These are phyloP conservation scores for Millerago galiae DNA, from an alignment of 805 yeast species.

Conservation along the genomic window DNA sequence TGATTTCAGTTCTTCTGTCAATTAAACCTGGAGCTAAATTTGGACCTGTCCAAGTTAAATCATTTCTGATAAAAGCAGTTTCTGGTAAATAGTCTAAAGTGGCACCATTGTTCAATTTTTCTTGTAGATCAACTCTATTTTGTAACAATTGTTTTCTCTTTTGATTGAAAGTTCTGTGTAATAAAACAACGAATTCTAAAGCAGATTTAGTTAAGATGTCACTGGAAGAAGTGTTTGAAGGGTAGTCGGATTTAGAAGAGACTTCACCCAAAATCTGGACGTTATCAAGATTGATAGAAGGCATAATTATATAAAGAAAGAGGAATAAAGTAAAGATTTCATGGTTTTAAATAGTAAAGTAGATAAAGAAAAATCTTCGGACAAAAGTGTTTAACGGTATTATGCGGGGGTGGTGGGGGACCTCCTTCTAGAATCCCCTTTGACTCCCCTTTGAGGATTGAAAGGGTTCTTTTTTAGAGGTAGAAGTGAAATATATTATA, in stretches of 20 bases:
- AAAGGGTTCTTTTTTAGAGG: too few species aligned
- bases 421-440: too few species aligned
- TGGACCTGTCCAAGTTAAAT: slow-evolving; percentile 71
- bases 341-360: too few species aligned
- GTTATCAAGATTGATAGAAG: slow-evolving; percentile 23
- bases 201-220: slow-evolving; percentile 38
- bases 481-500: too few species aligned
- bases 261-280: slow-evolving; percentile 32
- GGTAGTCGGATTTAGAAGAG: slow-evolving; percentile 25
- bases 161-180: slow-evolving; percentile 65
- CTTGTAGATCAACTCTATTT: slow-evolving; percentile 57
- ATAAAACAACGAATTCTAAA: slow-evolving; percentile 58
- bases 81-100: slow-evolving; percentile 54
- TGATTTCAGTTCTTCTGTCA: slow-evolving; percentile 74
- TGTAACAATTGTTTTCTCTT: slow-evolving; percentile 51
- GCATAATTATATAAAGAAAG: slow-evolving; percentile 16
- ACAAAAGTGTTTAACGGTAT: too few species aligned
- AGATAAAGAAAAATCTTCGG: too few species aligned
- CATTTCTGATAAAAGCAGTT: slow-evolving; percentile 60
- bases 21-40: slow-evolving; percentile 66
- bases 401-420: too few species aligned
- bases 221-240: slow-evolving; percentile 33
- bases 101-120: slow-evolving; percentile 45
- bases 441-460: too few species aligned
- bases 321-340: too few species aligned